A percentile compares a stretch with the other conserved stretches of the same genome.
These are phyloP conservation scores for Candida fluviatilis DNA, from an alignment of 805 yeast species.

Conservation along the genomic window DNA sequence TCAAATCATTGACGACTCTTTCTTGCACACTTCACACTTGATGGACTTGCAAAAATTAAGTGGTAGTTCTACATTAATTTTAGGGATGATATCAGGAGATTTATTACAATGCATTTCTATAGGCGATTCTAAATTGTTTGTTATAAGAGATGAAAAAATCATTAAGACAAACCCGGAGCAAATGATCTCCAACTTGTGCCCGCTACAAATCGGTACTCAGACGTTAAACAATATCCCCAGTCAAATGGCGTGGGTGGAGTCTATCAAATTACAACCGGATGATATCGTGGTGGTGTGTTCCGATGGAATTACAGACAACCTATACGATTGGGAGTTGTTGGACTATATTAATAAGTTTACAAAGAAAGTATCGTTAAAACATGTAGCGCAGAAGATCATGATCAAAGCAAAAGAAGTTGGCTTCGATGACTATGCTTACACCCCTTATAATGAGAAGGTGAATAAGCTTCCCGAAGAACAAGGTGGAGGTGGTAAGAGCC, in stretches of 20 bases:
- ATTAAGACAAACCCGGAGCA: slow-evolving; percentile 43
- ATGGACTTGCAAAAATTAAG: slow-evolving; percentile 46
- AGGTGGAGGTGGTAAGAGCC: slow-evolving; percentile 28
- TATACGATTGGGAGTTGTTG: slow-evolving; percentile 45
- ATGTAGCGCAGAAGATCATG: slow-evolving; percentile 38
- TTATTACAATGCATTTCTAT: slow-evolving; percentile 44
- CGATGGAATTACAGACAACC: slow-evolving; percentile 52
- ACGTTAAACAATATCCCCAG: slow-evolving; percentile 40
- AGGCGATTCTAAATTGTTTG: slow-evolving; percentile 48
- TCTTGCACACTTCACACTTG: slow-evolving; percentile 43
- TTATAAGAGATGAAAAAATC: slow-evolving; percentile 44
- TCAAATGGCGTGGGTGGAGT: slow-evolving; percentile 43
- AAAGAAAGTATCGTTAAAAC: slow-evolving; percentile 29
- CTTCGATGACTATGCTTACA: slow-evolving; percentile 48
- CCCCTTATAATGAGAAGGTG: slow-evolving; percentile 52
- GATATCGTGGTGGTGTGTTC: slow-evolving; percentile 47
- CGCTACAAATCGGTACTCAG: slow-evolving; percentile 54
- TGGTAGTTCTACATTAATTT: slow-evolving; percentile 48
- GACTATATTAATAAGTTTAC: slow-evolving; percentile 30
- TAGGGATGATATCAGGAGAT: slow-evolving; percentile 47
- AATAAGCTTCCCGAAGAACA: slow-evolving; percentile 34
- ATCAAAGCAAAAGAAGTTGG: slow-evolving; percentile 45
- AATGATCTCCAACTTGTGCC: slow-evolving; percentile 44
- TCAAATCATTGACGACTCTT: slow-evolving; percentile 44
- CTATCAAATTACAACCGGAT: slow-evolving; percentile 33